Base-by-base conservation (phyloP, 2,329 filamentous ascomycete species). In the Tolypocladium nubicola region DNA sequence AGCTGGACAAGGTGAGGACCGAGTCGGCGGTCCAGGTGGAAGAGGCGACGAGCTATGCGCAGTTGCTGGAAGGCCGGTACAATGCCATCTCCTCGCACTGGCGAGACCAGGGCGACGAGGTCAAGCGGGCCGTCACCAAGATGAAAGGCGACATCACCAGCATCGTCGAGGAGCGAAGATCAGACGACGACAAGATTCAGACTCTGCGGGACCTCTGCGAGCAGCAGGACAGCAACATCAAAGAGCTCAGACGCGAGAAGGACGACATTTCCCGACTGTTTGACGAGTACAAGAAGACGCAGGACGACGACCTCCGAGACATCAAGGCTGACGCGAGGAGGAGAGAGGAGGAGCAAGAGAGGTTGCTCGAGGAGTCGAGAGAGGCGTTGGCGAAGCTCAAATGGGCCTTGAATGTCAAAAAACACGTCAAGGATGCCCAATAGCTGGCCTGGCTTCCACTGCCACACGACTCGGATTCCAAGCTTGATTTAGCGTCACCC, bases 321-420 rank as follows among this genome's bases (percentile, higher is more conserved):
- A 84, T 90, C 65, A 83, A 87, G 66, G 70, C 73, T 19, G 76
- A 79, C 56, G 85, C 84, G 6, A 75, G 71, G 35, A 71, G 72
- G 59, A 77, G 83, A 61, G 86, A 89, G 66, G 72, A 77, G 33
- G 80, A 87, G 65, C 86, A 88, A 63, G 76, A 83, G 61, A 70
- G 70, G 57, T 75, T 83, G 33, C 72, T 87, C n/a, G 71, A 78
- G 41, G 82, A 86, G 65, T 74, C 85, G 49, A 76, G 78, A 62
- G 76, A 81, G 63, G 80, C 82, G n/a, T 73, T 88, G 54, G 77
- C 84, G 61, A 83, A 89, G 74, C 78, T 92, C 70, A 82, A 77
- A 66, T 91, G 88, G 88, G 86, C 88, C 16, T 77, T 91, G 61
- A 83, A 80, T 56, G 79, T 88, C 55, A 85, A 88, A 73, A 73